Conservation (phyloP, 805 yeast species). For the Saturnispora galanensis region DNA sequence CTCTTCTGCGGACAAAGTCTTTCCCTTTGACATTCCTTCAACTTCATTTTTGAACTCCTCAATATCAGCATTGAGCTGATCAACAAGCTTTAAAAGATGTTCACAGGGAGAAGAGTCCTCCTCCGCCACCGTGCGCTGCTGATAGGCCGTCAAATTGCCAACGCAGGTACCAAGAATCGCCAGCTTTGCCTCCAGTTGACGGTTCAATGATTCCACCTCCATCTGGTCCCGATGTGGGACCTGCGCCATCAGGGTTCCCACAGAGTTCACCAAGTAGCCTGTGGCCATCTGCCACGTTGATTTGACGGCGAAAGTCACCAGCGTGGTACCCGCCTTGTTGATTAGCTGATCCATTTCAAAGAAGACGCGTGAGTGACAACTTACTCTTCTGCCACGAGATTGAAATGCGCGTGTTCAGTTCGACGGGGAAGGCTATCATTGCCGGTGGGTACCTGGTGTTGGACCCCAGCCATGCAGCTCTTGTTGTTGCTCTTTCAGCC, state of each 20-base stretch:
- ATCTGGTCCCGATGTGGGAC: slow-evolving; percentile 45
- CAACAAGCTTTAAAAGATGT: too few relatives aligned
- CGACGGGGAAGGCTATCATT: slow-evolving; percentile 90
- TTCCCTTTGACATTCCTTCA: slow-evolving; percentile 26
- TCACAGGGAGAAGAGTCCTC: too few relatives aligned
- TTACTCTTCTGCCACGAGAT: not conserved
- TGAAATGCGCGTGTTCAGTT: slow-evolving; percentile 50
- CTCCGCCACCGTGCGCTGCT: too few relatives aligned
- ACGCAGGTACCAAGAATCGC: slow-evolving; percentile 52
- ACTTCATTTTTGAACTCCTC: slow-evolving; percentile 46
- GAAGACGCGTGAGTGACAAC: slow-evolving; percentile 1
- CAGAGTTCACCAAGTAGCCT: slow-evolving; percentile 58
- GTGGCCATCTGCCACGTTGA: slow-evolving; percentile 71
- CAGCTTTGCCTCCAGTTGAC: slow-evolving; percentile 45
- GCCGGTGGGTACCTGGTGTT: slow-evolving; percentile 94
- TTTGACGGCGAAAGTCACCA: slow-evolving; percentile 69
- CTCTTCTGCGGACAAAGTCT: slow-evolving; percentile 21
- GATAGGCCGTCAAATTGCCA: slow-evolving; percentile 38
- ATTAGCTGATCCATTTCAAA: slow-evolving; percentile 31
- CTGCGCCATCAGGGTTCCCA: slow-evolving; percentile 43
- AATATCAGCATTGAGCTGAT: slow-evolving; percentile 43
- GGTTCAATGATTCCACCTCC: slow-evolving; percentile 27
- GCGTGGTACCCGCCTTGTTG: slow-evolving; percentile 58
- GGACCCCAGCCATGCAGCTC: slow-evolving; percentile 64
- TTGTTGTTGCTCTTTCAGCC: slow-evolving; percentile 79